phyloP scores from a whole-genome alignment of 1,284 basidiomycete genomes.

The Ganoderma meredithae region DNA sequence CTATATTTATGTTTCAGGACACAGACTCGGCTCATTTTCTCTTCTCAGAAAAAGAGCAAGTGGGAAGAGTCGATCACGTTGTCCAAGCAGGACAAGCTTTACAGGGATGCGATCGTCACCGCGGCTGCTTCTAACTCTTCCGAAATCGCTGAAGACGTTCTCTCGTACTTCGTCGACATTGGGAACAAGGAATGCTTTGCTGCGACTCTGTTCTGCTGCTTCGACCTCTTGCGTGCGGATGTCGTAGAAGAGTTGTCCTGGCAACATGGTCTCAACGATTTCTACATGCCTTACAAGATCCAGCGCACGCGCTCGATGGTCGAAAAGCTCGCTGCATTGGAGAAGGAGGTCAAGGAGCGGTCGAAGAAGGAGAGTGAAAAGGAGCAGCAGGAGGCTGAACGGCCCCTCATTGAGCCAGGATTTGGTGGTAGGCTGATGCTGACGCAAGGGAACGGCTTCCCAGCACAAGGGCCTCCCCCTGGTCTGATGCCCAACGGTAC shows the following conservation, averaged over 20 bases:
- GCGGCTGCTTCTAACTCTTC: slow-evolving; percentile 83
- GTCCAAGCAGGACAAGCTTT: slow-evolving; percentile 95
- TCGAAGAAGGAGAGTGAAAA: slow-evolving; percentile 86
- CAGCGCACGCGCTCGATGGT: slow-evolving; percentile 83
- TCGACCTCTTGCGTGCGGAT: slow-evolving; percentile 92
- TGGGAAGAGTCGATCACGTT: slow-evolving; percentile 97
- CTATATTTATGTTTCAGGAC: neutral
- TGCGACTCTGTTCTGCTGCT: slow-evolving; percentile 90
- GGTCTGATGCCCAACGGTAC: slow-evolving; percentile 40
- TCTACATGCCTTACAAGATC: slow-evolving; percentile 94
- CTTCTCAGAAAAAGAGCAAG: slow-evolving; percentile 82
- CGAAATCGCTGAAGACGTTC: slow-evolving; percentile 92
- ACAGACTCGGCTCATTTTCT: neutral
- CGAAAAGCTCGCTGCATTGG: slow-evolving; percentile 76
- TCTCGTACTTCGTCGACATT: slow-evolving; percentile 95
- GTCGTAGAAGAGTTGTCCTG: slow-evolving; percentile 95
- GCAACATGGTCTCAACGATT: slow-evolving; percentile 95
- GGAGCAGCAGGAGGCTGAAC: slow-evolving; percentile 84
- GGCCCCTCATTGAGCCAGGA: slow-evolving; percentile 84
- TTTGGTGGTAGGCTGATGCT: slow-evolving; percentile 68
- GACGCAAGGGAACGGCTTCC: slow-evolving; percentile 70
- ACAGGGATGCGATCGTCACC: slow-evolving; percentile 95
- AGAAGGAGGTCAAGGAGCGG: slow-evolving; percentile 86
- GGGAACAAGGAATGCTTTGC: slow-evolving; percentile 99
- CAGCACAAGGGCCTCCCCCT: slow-evolving; percentile 51